Conservation (phyloP, 2,329 filamentous ascomycete genomes). For the Beauveria australis region DNA sequence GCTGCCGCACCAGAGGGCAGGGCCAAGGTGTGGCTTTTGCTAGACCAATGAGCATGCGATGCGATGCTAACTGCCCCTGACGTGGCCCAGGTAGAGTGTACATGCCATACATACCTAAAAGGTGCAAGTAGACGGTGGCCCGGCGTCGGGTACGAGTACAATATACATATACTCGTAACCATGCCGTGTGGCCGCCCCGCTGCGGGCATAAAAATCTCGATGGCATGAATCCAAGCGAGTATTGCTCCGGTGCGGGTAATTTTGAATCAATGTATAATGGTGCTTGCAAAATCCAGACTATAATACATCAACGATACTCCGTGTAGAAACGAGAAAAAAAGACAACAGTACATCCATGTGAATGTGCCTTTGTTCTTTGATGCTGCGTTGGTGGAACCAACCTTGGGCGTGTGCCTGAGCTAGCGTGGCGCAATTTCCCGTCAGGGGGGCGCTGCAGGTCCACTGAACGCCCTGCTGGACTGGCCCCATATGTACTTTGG, state of each 20-base stretch:
- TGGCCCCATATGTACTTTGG: neutral
- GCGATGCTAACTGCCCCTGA: neutral
- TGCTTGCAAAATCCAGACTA: too few species aligned
- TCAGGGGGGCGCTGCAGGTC: neutral
- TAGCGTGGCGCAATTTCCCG: slow-evolving; percentile 6
- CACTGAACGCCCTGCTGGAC: neutral
- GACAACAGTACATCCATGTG: neutral
- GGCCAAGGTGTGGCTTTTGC: neutral
- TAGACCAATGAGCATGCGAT: neutral
- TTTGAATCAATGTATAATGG: too few species aligned
- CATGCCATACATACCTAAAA: neutral
- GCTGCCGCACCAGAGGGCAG: slow-evolving; percentile 3
- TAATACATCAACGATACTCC: too few species aligned
- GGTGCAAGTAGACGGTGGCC: too few species aligned
- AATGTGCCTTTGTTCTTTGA: neutral
- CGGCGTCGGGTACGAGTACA: neutral
- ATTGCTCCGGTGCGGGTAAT: neutral
- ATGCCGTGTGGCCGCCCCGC: neutral
- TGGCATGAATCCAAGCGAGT: neutral
- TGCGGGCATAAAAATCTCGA: neutral
- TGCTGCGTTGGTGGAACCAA: neutral
- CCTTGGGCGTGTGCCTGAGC: neutral
- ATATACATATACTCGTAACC: neutral
- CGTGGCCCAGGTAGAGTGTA: neutral
- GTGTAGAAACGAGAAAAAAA: neutral